Conservation (phyloP, 176 grass and related monocot genomes). For the Eremochloa ophiuroides region DNA sequence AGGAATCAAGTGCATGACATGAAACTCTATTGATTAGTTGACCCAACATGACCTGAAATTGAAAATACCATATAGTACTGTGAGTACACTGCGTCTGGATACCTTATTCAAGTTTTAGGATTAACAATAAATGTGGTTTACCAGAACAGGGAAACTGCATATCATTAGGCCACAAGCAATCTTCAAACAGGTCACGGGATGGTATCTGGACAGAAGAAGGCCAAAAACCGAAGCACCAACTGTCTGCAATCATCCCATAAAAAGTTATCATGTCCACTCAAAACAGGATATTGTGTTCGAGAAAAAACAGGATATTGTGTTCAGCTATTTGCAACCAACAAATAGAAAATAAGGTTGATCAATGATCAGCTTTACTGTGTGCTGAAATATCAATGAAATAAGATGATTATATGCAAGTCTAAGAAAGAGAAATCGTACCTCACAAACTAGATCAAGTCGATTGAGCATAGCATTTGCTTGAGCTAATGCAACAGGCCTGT, state of each 20-base stretch:
- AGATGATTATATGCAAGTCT: neutral
- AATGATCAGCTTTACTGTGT: neutral
- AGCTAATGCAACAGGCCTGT: conserved; percentile 84
- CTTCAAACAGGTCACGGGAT: conserved; percentile 84
- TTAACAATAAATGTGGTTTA: conserved; percentile 24
- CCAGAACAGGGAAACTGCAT: conserved; percentile 82
- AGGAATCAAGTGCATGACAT: conserved; percentile 65
- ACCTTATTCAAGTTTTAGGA: conserved; percentile 11
- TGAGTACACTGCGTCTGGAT: neutral
- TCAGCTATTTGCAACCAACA: neutral
- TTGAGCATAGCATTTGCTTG: conserved; percentile 94
- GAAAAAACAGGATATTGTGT: conserved; percentile 19
- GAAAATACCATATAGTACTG: conserved; percentile 36
- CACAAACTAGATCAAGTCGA: conserved; percentile 86
- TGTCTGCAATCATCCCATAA: conserved; percentile 48
- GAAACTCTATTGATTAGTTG: conserved; percentile 87
- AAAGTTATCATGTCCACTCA: conserved; percentile 22
- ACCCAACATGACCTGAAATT: conserved; percentile 89
- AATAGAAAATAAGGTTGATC: conserved; percentile 7
- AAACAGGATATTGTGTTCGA: conserved; percentile 17
- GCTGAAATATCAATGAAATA: neutral
- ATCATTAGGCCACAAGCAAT: conserved; percentile 72
- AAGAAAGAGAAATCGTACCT: conserved; percentile 42
- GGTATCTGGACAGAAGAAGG: conserved; percentile 81
- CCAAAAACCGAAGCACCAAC: conserved; percentile 88